Base-by-base conservation (phyloP, 768 basidiomycete species). In the Amanita rubescens region DNA sequence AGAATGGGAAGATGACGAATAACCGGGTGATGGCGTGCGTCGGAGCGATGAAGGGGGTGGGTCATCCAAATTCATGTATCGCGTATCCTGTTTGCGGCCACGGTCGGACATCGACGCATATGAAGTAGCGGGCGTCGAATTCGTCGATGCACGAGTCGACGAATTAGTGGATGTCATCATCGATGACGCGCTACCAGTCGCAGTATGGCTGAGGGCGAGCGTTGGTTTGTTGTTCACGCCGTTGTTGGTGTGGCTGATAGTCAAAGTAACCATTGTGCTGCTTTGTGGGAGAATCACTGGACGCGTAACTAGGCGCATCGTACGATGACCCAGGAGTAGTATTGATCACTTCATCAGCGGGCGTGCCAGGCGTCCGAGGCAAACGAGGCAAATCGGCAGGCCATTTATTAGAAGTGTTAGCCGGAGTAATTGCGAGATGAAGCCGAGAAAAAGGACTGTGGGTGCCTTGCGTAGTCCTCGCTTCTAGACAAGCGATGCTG, bases 281-380 rank as follows among this genome's bases (percentile, higher is more conserved):
- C 7, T 45, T 46, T 22, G 33, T 10, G 2, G 34, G 34, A n/a
- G n/a, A n/a, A n/a, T n/a, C n/a, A n/a, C n/a, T n/a, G n/a, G n/a
- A n/a, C n/a, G n/a, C n/a, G 24, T 12, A 45, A 11, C 38, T 17
- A n/a, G 37, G 12, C 30, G 19, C 32, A 6, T 30, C 27, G 41
- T 17, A 32, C 8, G 51, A 33, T 27, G 51, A 37, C 11, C 20
- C 20, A 6, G 47, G 19, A 19, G 52, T 56, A 47, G 54, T 43
- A 3, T 54, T 57, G 46, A 60, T 55, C 37, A 50, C 17, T 14
- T 19, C 22, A n/a, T 61, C 59, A 17, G 58, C 57, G 2, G 55
- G 57, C 17, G 63, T 62, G 19, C 63, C 68, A 41, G 67, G 67
- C 14, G 68, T 68, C 20, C 62, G 60, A n/a, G 68, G 66, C 49